Base-by-base conservation (phyloP, 2,329 filamentous ascomycete species). In the Lachnellula hyalina region DNA sequence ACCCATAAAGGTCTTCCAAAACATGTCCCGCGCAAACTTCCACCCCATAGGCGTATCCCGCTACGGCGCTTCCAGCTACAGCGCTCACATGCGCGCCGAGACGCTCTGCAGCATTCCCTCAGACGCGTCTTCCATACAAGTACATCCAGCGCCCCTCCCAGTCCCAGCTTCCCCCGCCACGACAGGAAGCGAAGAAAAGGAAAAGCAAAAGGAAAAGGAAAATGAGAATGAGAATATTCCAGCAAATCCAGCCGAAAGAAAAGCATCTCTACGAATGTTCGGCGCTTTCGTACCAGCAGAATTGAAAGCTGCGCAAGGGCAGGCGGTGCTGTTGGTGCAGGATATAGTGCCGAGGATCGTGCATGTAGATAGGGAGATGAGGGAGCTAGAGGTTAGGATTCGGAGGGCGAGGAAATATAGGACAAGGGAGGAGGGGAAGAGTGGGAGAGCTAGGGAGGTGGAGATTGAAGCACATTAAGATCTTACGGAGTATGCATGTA, bases 21-120 rank as follows among this genome's bases (percentile, higher is more conserved):
- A 64, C 47, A 58, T 92, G 41, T 85, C 88, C n/a, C 81, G 87
- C 54, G 88, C 89, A 58, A 90, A 91, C 72, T 91, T 89, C 71
- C 75, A 81, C 28, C 82, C 81, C n/a, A 77, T 82, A 66, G 75
- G 81, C 12, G 80, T 84, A 34, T 69, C 82, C 58, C 76, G 82
- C 42, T 91, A 87, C 67, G 87, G 87, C 3, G 78, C 76, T 59
- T 85, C 89, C 63, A 80, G 82, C 65, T 93, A 89, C 67, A 87
- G 92, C 69, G 80, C 83, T 60, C 79, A 88, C 47, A 89, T 90
- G 83, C 83, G 83, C 67, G 85, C 86, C 3, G 71, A 70, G 21
- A 72, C 80, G 51, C 69, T 71, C 54, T 67, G 66, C 53, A 52
- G 62, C 85, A 65, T 67, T 53, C 64, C 28, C 8, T 3, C 28